Evolutionary conservation across 1,139 yeast genomes (phyloP).

Genomic region (Saccharomycopsis phalli): DNA sequence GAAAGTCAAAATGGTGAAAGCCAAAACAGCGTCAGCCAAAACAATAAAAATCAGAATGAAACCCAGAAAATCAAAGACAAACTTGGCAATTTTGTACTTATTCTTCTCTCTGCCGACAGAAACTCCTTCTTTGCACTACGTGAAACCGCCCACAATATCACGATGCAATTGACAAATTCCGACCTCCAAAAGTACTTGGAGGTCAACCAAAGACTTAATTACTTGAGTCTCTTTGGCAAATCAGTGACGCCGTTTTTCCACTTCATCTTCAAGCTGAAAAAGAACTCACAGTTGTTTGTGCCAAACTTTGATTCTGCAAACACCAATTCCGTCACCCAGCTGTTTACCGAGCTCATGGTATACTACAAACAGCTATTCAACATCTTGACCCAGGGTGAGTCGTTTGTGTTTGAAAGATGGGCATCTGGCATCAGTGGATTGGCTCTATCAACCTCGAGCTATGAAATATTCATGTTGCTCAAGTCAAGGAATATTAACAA

Average conservation of each 20-base stretch:
- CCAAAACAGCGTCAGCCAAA: slow-evolving; percentile 11
- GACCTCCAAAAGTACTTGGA: slow-evolving; percentile 9
- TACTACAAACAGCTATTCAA: slow-evolving; percentile 37
- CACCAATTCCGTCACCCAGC: slow-evolving; percentile 25
- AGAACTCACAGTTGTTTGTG: slow-evolving; percentile 49
- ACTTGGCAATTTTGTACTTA: slow-evolving; percentile 44
- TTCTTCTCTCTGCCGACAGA: slow-evolving; percentile 74
- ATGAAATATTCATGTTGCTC: slow-evolving; percentile 14
- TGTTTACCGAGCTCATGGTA: slow-evolving; percentile 28
- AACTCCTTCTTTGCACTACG: slow-evolving; percentile 74
- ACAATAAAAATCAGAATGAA: slow-evolving; percentile 29
- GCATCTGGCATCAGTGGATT: slow-evolving; percentile 7
- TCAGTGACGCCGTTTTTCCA: slow-evolving; percentile 39
- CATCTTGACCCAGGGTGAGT: slow-evolving; percentile 21
- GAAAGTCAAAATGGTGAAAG: not conserved
- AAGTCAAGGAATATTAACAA: slow-evolving; percentile 3
- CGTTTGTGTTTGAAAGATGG: not conserved
- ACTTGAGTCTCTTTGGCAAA: slow-evolving; percentile 10
- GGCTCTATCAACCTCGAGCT: slow-evolving; percentile 15
- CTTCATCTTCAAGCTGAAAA: slow-evolving; percentile 68
- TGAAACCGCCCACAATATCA: slow-evolving; percentile 44
- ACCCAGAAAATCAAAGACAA: slow-evolving; percentile 11
- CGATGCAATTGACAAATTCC: slow-evolving; percentile 25
- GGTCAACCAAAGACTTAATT: slow-evolving; percentile 15
- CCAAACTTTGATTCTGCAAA: slow-evolving; percentile 28